Evolutionary conservation across 306 rosid genomes (phyloP), one percentile per base, ranked within the genome.

Genomic region (Comarum palustre): DNA sequence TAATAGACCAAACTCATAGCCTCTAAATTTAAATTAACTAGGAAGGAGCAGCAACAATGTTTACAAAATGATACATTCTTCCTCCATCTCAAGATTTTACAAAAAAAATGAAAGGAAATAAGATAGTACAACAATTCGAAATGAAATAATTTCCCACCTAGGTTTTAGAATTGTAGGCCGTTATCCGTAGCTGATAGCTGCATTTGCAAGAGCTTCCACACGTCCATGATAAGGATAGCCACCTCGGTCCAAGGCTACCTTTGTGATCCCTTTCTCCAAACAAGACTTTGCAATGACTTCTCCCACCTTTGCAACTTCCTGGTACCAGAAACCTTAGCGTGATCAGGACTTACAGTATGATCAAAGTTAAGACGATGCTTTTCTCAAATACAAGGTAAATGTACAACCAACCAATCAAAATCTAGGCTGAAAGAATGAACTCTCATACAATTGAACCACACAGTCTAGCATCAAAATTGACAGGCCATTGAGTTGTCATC

Each of bases 201-300:
- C 90, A 50, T 74, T 84, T 7, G 99, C 99, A 43, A 95, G 82
- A 54, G 96, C 97, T 84, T 92, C 81, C 19, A 95, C 87, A 65
- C 99, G 97, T 19, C 99, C 97, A 71, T 95, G 99, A 81, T 95
- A 95, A 1, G 96, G 96, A 80, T 86, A 91, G 62, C 98, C 97
- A 81, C 97, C 98, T 27, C 97, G 77, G 81, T 94, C 98, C 50
- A 89, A 94, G 76, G 91, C 97, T 69, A 94, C 98, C 80, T 88
- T 91, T 63, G 94, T 82, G 77, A 94, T 94, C 47, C 98, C 98
- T 73, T 91, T 94, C 87, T 89, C 97, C 75, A 91, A 45, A 84
- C 98, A 94, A 12, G 84, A 83, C 80, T 83, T 91, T 61, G 98
- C 97, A 50, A 95, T 91, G 80, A 82, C 84, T 88, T 91, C 96